These are phyloP conservation scores for Sugiyamaella pinicola DNA, from an alignment of 1,139 yeast genomes.

Conservation along the genomic window DNA sequence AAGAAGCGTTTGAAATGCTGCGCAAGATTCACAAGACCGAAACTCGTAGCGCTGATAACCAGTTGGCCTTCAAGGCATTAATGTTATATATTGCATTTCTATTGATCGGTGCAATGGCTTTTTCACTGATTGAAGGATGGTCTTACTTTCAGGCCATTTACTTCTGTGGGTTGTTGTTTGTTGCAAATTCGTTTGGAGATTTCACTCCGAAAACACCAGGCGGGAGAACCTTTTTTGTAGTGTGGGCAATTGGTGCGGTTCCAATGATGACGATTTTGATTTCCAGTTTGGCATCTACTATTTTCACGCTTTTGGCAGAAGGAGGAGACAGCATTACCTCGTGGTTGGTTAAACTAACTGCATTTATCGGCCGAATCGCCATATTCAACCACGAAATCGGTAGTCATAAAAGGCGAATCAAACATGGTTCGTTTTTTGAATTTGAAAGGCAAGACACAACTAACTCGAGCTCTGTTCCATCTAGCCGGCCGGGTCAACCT, in stretches of 20 bases:
- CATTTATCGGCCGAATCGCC: conserved; percentile 3
- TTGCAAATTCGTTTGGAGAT: conserved; percentile 87
- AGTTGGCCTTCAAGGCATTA: conserved; percentile 49
- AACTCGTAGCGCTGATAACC: conserved; percentile 36
- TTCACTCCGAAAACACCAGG: conserved; percentile 61
- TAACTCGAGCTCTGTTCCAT: not conserved
- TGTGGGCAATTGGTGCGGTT: conserved; percentile 80
- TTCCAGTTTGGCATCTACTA: conserved; percentile 67
- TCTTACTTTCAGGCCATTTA: conserved; percentile 66
- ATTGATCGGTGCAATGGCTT: conserved; percentile 70
- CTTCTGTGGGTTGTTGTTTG: conserved; percentile 70
- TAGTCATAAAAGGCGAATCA: not conserved
- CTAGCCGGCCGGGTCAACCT: conserved; percentile 17
- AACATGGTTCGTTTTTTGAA: not conserved
- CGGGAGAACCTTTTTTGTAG: conserved; percentile 71
- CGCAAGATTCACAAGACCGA: conserved; percentile 51
- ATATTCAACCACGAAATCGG: not conserved
- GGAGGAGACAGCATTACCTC: conserved; percentile 25
- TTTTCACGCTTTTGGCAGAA: conserved; percentile 43
- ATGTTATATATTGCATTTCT: conserved; percentile 59
- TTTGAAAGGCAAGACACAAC: conserved; percentile 5
- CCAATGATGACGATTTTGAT: conserved; percentile 85
- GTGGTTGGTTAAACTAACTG: conserved; percentile 8
- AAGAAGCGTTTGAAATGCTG: conserved; percentile 56
- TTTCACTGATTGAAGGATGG: conserved; percentile 65